Evolutionary conservation across 345 rosid genomes (phyloP).

Genomic region (Litchi chinensis): DNA sequence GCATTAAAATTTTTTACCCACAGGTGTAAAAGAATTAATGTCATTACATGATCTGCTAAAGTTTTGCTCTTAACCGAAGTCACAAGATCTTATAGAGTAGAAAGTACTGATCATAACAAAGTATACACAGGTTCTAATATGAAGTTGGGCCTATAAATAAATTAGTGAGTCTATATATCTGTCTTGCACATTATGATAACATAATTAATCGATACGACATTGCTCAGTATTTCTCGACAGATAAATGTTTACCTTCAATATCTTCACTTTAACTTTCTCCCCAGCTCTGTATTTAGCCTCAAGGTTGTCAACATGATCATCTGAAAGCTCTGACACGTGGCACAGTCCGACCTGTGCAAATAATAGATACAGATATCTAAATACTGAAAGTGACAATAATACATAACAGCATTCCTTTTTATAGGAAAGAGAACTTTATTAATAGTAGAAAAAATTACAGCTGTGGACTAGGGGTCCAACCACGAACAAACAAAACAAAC

Average conservation of each 20-base stretch:
- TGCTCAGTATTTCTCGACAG: background rate
- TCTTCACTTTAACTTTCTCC: constrained; percentile 72
- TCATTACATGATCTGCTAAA: constrained; percentile 3
- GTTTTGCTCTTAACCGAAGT: background rate
- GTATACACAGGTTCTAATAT: background rate
- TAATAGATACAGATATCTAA: constrained; percentile 17
- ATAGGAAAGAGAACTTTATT: no score
- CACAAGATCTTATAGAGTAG: background rate
- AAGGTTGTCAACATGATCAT: constrained; percentile 56
- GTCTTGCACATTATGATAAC: background rate
- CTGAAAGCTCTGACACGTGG: constrained; percentile 79
- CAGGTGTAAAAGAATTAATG: background rate
- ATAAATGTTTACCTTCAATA: constrained; percentile 64
- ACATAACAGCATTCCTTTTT: no score
- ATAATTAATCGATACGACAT: background rate
- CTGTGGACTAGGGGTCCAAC: no score
- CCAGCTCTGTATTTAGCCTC: constrained; percentile 69
- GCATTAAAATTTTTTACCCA: background rate
- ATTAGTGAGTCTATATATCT: background rate
- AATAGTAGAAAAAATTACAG: no score
- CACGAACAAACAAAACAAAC: no score
- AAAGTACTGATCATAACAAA: background rate
- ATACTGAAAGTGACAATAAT: background rate
- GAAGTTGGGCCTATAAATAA: background rate
- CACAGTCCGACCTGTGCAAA: constrained; percentile 84